A percentile compares a stretch with the other conserved stretches of the same genome.
phyloP scores from a whole-genome alignment of 2,329 filamentous ascomycete genomes.

The Hypoxylon sp. region DNA sequence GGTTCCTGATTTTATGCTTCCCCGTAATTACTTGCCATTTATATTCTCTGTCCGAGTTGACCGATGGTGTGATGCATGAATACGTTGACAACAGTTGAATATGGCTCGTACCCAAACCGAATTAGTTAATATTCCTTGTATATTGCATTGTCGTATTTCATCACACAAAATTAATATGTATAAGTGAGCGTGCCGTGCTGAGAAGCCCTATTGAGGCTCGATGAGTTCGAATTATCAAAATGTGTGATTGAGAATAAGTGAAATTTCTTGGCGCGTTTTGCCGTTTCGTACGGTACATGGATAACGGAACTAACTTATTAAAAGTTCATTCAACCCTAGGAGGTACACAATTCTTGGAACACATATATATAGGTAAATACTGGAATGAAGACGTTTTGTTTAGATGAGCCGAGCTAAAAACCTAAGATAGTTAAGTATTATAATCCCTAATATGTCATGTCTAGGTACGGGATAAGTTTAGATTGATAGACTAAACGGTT shows the following conservation, averaged over 20 bases:
- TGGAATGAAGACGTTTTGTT: background rate
- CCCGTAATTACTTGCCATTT: background rate
- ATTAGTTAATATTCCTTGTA: background rate
- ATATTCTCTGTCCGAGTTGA: background rate
- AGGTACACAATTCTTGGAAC: no score
- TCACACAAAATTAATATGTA: background rate
- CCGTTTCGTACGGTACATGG: slow-evolving; percentile 12
- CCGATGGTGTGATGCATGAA: background rate
- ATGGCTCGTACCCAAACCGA: background rate
- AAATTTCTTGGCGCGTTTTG: slow-evolving; percentile 14
- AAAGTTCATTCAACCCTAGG: no score
- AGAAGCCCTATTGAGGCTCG: background rate
- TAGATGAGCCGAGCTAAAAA: background rate
- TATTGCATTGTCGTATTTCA: background rate
- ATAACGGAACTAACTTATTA: background rate
- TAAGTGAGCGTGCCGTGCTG: background rate
- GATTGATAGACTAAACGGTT: background rate
- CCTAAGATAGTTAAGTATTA: background rate
- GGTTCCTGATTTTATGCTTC: background rate
- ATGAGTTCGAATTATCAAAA: background rate
- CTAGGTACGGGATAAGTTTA: background rate
- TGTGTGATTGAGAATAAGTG: background rate
- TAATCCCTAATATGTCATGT: background rate
- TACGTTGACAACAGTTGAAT: background rate
- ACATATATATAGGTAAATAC: background rate